Evolutionary conservation across 306 rosid genomes (phyloP).

Genomic region (Rosa chinensis): DNA sequence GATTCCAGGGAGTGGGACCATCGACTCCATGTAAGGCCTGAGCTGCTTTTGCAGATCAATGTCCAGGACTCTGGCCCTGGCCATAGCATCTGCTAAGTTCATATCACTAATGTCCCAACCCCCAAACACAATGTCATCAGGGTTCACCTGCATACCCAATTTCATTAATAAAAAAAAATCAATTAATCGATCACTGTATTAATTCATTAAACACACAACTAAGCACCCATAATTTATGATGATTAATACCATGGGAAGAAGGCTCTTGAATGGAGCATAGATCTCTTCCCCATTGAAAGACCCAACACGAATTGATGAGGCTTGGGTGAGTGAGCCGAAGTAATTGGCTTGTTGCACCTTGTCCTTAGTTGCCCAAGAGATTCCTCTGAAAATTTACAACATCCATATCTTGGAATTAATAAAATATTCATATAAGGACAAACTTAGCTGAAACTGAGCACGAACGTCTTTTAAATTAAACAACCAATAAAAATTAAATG

Average conservation of each 20-base stretch:
- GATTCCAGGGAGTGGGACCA: constrained; percentile 97
- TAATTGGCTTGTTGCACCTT: constrained; percentile 93
- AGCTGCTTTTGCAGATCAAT: constrained; percentile 95
- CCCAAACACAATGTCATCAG: constrained; percentile 92
- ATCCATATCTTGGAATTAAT: constrained; percentile 18
- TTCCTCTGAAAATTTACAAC: constrained; percentile 58
- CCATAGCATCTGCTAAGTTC: constrained; percentile 98
- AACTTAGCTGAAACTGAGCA: not conserved
- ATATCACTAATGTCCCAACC: constrained; percentile 97
- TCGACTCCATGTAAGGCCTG: constrained; percentile 95
- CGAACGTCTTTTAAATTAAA: not conserved
- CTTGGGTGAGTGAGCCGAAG: constrained; percentile 92
- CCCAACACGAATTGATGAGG: constrained; percentile 88
- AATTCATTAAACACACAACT: not conserved
- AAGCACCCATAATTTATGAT: not conserved
- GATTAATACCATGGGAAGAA: constrained; percentile 80
- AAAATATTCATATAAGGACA: not conserved
- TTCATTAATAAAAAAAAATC: not conserved
- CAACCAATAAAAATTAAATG: not conserved
- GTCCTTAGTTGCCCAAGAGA: constrained; percentile 98
- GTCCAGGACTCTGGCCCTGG: constrained; percentile 88
- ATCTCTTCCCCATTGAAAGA: constrained; percentile 94
- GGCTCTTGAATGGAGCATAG: constrained; percentile 91
- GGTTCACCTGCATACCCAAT: constrained; percentile 66
- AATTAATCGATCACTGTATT: not conserved